Base-by-base conservation (phyloP, 2,329 filamentous ascomycete genomes). In the Colletotrichum sidae region DNA sequence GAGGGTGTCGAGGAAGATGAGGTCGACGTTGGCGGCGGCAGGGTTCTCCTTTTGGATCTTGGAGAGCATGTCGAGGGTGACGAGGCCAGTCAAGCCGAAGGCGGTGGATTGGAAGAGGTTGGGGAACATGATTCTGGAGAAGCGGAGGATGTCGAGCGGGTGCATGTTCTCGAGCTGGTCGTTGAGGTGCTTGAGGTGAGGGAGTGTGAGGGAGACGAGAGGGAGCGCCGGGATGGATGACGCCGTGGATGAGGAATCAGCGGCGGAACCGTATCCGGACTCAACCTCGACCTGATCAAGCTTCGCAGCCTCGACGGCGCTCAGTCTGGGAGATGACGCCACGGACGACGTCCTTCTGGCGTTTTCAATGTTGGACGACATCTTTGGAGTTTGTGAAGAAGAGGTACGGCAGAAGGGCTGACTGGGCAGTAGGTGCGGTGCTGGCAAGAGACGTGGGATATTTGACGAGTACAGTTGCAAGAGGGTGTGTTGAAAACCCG, bases 141-240 rank as follows among this genome's bases (percentile, higher is more conserved):
- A 97, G 80, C 90, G 91, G 67, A 99, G 87, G 72, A 98, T 91
- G 70, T 97, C 95, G 86, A 95, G 85, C 67, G 96, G 93, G 75
- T 94, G 89, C 78, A 98, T 92, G 75, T 90, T 87, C 78, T 96
- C 92, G 72, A 99, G 83, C 79, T 97, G 93, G 69, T 89, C 81
- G 84, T 99, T 99, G 77, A 99, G 86, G 79, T 95, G 95, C 73
- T 92, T 90, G 71, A 98, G 84, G 78, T 99, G 95, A 69, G 91
- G 87, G 77, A 91, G 91, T 70, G 93, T 95, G 83, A 99, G 93
- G 78, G 90, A 89, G 73, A 98, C 86, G 67, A 92, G 88, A 12
- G 94, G 92, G 17, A 95, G 84, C 69, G 88, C 89, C 55, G 84
- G 83, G 46, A 86, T 90, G 77, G 80, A 90, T 73, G 78, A 86